These are phyloP conservation scores for Solanum corneliomulleri DNA, from an alignment of 257 asterid species.

Conservation along the genomic window DNA sequence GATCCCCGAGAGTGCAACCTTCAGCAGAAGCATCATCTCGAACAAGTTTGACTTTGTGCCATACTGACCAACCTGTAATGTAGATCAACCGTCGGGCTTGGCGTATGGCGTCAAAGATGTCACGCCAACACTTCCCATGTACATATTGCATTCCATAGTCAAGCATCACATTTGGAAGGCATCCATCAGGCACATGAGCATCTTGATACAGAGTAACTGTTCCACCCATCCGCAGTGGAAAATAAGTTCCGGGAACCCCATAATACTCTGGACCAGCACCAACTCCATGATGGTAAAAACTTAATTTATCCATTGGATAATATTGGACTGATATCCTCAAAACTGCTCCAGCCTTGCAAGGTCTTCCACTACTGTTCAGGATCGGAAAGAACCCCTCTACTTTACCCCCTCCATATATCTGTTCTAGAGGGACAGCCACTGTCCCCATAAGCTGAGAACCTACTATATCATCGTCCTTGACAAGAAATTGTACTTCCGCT, in stretches of 20 bases:
- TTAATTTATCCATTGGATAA: slow-evolving; percentile 61
- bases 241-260: slow-evolving; percentile 89
- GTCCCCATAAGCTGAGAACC: slow-evolving; percentile 93
- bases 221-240: slow-evolving; percentile 94
- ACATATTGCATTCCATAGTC: slow-evolving; percentile 60
- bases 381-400: slow-evolving; percentile 68
- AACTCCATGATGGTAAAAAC: slow-evolving; percentile 62
- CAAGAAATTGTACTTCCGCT: slow-evolving; percentile 71
- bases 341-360: slow-evolving; percentile 78
- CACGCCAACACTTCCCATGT: slow-evolving; percentile 93
- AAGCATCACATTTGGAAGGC: slow-evolving; percentile 63
- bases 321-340: slow-evolving; percentile 66
- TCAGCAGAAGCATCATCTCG: slow-evolving; percentile 61
- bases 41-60: slow-evolving; percentile 88
- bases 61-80: slow-evolving; percentile 95
- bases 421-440: slow-evolving; percentile 76
- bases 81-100: slow-evolving; percentile 77
- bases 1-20: slow-evolving; percentile 69
- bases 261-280: slow-evolving; percentile 83
- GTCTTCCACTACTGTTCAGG: slow-evolving; percentile 62
- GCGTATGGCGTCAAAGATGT: slow-evolving; percentile 77
- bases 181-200: slow-evolving; percentile 92
- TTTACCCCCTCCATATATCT: slow-evolving; percentile 56
- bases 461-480: slow-evolving; percentile 83
- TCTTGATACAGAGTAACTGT: slow-evolving; percentile 85